These are phyloP conservation scores for Zygoascus bituminiphila DNA, from an alignment of 805 yeast species.

Conservation along the genomic window DNA sequence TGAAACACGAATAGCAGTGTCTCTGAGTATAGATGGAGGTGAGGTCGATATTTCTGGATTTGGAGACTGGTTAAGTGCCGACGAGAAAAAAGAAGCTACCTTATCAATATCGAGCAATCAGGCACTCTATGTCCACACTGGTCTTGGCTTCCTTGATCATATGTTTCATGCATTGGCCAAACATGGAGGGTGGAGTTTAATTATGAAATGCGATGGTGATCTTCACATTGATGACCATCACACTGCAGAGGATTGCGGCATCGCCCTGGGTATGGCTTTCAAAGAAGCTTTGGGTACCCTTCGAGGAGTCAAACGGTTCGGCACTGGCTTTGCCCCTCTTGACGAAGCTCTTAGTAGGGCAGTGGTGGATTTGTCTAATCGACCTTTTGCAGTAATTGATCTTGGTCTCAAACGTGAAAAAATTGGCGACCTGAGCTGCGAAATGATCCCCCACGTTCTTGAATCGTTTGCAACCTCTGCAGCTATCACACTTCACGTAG, in stretches of 20 bases:
- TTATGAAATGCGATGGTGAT: constrained; percentile 88
- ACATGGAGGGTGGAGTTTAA: constrained; percentile 92
- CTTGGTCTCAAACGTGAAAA: constrained; percentile 86
- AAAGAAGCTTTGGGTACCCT: constrained; percentile 83
- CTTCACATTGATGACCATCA: constrained; percentile 96
- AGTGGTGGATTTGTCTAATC: constrained; percentile 88
- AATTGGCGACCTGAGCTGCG: constrained; percentile 85
- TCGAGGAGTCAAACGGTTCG: constrained; percentile 87
- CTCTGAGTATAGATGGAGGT: constrained; percentile 81
- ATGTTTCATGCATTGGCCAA: constrained; percentile 97
- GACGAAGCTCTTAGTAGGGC: constrained; percentile 95
- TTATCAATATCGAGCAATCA: background rate
- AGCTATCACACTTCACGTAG: constrained; percentile 85
- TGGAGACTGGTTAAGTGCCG: background rate
- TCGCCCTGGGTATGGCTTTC: constrained; percentile 84
- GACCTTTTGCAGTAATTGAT: constrained; percentile 88
- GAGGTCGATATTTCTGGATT: constrained; percentile 29
- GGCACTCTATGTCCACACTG: constrained; percentile 66
- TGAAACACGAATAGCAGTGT: constrained; percentile 88
- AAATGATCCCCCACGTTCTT: constrained; percentile 96
- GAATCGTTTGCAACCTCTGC: constrained; percentile 94
- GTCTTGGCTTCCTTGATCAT: constrained; percentile 92
- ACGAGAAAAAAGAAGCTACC: constrained; percentile 42
- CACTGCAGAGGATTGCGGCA: constrained; percentile 91
- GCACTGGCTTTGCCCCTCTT: constrained; percentile 87